Conservation (phyloP, 257 asterid genomes). For the Primulina huaijiensis region DNA sequence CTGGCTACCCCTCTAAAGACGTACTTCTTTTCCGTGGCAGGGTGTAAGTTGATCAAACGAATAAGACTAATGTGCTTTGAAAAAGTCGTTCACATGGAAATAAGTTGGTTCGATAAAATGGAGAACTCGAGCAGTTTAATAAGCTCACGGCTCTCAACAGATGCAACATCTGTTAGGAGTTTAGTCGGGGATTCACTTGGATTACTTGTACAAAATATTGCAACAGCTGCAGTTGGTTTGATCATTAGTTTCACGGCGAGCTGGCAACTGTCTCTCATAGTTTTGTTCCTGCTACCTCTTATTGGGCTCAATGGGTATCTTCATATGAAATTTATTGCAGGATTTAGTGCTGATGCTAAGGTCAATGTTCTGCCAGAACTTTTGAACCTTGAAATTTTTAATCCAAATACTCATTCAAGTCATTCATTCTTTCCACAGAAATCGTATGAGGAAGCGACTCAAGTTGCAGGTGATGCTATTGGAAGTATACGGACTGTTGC, state of each 20-base stretch:
- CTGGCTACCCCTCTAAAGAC: conserved; percentile 46
- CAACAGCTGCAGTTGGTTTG: conserved; percentile 51
- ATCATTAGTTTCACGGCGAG: conserved; percentile 50
- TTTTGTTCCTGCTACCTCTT: conserved; percentile 52
- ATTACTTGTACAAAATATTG: conserved; percentile 45
- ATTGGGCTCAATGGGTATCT: conserved; percentile 61
- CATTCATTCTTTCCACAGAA: conserved; percentile 33
- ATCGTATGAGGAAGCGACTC: conserved; percentile 58
- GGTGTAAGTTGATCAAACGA: conserved; percentile 53
- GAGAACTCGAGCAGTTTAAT: conserved; percentile 45
- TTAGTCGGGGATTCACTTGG: conserved; percentile 63
- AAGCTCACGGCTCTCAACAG: conserved; percentile 42
- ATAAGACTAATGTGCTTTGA: conserved; percentile 59
- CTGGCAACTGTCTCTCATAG: conserved; percentile 46
- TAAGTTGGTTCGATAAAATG: conserved; percentile 53
- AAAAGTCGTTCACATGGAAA: conserved; percentile 58
- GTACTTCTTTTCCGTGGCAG: conserved; percentile 54
- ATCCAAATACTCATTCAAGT: conserved; percentile 9
- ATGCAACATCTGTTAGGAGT: conserved; percentile 46
- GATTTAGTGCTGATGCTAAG: conserved; percentile 59
- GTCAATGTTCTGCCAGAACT: conserved; percentile 28
- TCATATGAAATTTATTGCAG: conserved; percentile 45
- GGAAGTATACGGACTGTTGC: conserved; percentile 68
- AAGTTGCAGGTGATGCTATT: conserved; percentile 63
- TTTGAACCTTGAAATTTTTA: background rate